Evolutionary conservation across 2,329 filamentous ascomycete genomes (phyloP), one percentile per base, ranked within the genome.

Genomic region (Arthrobotrys sphaeroides): DNA sequence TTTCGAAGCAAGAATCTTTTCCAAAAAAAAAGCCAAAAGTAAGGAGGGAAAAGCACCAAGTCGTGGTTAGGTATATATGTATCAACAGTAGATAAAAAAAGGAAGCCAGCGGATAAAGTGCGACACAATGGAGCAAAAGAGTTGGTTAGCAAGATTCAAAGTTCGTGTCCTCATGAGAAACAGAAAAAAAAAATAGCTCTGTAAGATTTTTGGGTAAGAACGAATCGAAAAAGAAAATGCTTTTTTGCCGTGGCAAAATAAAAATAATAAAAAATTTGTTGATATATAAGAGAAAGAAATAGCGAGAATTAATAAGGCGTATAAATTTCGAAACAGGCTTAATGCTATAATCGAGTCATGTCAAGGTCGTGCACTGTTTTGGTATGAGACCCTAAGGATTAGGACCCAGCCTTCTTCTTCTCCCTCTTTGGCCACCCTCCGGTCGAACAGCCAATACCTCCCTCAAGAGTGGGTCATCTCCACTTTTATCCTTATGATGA

Each of bases 401-500:
- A 57, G 72, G 72, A 9, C 72, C 72, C 5, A 75, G 40, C 57
- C 79, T 78, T 49, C 93, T 87, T 81, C 94, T 87, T 77, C 94
- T 87, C 31, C 93, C 93, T 78, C 94, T 89, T 81, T 88, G 92
- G 4, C 91, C 91, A 31, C 94, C 94, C 82, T 97, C 92, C 2
- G 91, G 89, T 60, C 95, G 87, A 81, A 97, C 93, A 1, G 93
- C 87, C 38, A 98, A 88, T 0, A 98, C 94, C 55, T 94, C 90
- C 61, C 93, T 88, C 42, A 99, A 84, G 65, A 86, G 83, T 0
- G 91, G 89, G 80, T 98, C 94, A 79, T 97, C 93, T 82, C 93
- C 94, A 81, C 91, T 90, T 82, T 93, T 95, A 80, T 98, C 94
- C 40, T 90, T 85, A 81, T 98, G 95, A 81, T 98, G 94, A 43